Conservation (phyloP, 352 stramenopile genomes). For the Phytophthora boehmeriae region DNA sequence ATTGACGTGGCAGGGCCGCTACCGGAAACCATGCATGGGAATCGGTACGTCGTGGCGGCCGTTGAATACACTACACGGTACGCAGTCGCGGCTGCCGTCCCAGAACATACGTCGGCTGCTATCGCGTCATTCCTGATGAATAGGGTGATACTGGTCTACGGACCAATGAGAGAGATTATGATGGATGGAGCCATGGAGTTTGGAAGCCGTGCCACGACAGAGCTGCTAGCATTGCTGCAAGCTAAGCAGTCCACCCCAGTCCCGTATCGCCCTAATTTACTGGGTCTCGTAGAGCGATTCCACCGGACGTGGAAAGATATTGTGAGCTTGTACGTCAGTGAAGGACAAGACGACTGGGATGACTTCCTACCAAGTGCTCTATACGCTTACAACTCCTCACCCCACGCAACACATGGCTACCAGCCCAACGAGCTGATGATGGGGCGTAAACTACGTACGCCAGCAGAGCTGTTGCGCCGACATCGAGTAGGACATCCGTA, state of each 20-base stretch:
- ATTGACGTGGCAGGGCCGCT: conserved; percentile 15
- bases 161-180: conserved; percentile 19
- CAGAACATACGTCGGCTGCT: not conserved
- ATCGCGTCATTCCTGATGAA: conserved; percentile 24
- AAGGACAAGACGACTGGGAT: too few relatives aligned
- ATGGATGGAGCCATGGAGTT: conserved; percentile 19
- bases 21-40: not conserved
- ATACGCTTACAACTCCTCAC: too few relatives aligned
- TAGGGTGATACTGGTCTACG: conserved; percentile 10
- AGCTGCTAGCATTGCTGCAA: conserved; percentile 19
- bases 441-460: conserved; percentile 2
- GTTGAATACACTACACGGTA: conserved; percentile 21
- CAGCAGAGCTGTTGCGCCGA: not conserved
- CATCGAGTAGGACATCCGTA: conserved; percentile 1
- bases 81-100: conserved; percentile 14
- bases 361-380: conserved; percentile 20
- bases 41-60: conserved; percentile 15
- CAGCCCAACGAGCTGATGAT: conserved; percentile 21
- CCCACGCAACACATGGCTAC: too few relatives aligned
- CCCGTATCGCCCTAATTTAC: conserved; percentile 16
- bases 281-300: conserved; percentile 20
- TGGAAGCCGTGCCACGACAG: not conserved
- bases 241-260: conserved; percentile 22
- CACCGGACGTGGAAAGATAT: too few relatives aligned
- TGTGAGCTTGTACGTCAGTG: too few relatives aligned